Percentiles rank a stretch among this genome's conserved stretches.
These are phyloP conservation scores for Plasmodium inui DNA, from an alignment of 169 alveolate genomes.

Conservation along the genomic window DNA sequence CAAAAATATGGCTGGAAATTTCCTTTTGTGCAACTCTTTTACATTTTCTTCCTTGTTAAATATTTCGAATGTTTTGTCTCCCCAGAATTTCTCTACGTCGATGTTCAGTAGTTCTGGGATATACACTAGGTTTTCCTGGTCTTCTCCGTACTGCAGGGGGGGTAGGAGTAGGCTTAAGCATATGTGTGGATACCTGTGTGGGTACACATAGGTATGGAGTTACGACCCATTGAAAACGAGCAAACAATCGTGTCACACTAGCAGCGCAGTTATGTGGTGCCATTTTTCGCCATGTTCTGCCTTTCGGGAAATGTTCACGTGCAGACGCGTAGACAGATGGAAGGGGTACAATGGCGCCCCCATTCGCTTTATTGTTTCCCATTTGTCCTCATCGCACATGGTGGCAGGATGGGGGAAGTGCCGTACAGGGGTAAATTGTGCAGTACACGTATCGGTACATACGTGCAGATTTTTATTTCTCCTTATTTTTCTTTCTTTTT, in stretches of 20 bases:
- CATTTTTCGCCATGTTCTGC: not conserved
- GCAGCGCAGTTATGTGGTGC: not conserved
- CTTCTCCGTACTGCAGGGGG: constrained; percentile 40
- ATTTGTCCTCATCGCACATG: not conserved
- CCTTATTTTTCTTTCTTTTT: not conserved
- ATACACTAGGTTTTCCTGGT: constrained; percentile 24
- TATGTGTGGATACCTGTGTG: not conserved
- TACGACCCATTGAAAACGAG: not conserved
- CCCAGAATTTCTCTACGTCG: constrained; percentile 39
- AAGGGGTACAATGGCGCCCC: not conserved
- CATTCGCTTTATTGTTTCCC: not conserved
- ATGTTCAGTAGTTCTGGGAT: constrained; percentile 67
- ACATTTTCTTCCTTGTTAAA: constrained; percentile 66
- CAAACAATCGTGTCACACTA: not conserved
- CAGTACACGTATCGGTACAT: not conserved
- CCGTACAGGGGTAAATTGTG: not conserved
- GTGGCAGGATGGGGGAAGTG: not conserved
- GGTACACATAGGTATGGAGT: not conserved
- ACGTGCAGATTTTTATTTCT: not conserved
- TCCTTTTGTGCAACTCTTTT: constrained; percentile 45
- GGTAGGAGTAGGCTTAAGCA: not conserved
- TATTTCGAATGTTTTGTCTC: constrained; percentile 39
- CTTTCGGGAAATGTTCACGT: not conserved
- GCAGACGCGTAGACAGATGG: not conserved
- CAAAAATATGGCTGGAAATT: constrained; percentile 60